These are phyloP conservation scores for Syzygium aqueum DNA, from an alignment of 345 rosid genomes.

Conservation along the genomic window DNA sequence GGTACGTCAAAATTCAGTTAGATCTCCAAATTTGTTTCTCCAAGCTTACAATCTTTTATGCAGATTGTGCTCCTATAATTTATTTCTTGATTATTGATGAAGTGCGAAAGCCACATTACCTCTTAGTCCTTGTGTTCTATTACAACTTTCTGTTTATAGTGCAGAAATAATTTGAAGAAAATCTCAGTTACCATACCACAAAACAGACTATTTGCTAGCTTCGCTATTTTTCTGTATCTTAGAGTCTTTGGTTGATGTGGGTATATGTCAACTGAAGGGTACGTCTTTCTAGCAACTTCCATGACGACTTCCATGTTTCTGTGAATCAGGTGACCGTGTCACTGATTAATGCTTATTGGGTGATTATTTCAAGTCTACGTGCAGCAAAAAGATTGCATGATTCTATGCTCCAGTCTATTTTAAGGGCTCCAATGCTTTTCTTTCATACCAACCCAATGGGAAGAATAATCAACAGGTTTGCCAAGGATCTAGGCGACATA, in stretches of 20 bases:
- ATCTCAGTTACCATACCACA: not conserved
- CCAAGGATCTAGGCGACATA: slow-evolving; percentile 82
- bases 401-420: slow-evolving; percentile 57
- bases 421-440: slow-evolving; percentile 91
- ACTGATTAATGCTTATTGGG: slow-evolving; percentile 68
- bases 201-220: not conserved
- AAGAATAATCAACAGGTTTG: slow-evolving; percentile 85
- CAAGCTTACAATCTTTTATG: not conserved
- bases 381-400: slow-evolving; percentile 84
- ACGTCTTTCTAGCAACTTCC: not conserved
- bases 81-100: not conserved
- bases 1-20: slow-evolving; percentile 28
- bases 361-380: slow-evolving; percentile 72
- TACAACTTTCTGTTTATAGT: not conserved
- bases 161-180: not conserved
- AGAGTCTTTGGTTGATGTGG: not conserved
- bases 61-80: not conserved
- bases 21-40: not conserved
- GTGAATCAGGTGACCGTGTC: slow-evolving; percentile 61
- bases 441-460: slow-evolving; percentile 93
- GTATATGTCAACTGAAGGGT: not conserved
- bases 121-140: not conserved
- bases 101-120: not conserved
- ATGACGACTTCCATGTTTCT: not conserved
- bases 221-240: not conserved